These are phyloP conservation scores for Pseudomicrostroma phylloplanum DNA, from an alignment of 1,284 basidiomycete species.

Conservation along the genomic window DNA sequence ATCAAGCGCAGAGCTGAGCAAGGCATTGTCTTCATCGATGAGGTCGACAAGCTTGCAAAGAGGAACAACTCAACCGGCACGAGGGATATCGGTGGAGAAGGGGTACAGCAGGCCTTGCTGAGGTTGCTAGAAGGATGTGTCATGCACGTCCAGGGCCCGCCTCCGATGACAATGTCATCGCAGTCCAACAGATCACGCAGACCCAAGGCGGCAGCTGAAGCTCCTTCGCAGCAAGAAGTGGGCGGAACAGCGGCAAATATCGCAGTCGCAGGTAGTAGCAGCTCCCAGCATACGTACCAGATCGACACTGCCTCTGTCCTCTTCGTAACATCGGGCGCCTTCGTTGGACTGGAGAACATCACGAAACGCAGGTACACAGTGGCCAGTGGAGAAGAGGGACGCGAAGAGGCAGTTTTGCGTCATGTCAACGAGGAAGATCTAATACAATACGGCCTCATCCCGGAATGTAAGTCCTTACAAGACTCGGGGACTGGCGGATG, in stretches of 20 bases:
- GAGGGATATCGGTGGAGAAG: constrained; percentile 89
- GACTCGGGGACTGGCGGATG: too few relatives aligned
- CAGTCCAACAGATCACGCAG: neutral
- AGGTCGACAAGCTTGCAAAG: constrained; percentile 80
- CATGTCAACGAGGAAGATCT: constrained; percentile 58
- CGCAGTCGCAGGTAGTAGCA: neutral
- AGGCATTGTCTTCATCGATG: constrained; percentile 85
- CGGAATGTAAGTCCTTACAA: constrained; percentile 56
- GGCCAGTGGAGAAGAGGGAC: constrained; percentile 61
- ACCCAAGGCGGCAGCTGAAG: neutral
- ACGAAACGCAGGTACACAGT: constrained; percentile 40
- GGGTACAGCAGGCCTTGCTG: constrained; percentile 84
- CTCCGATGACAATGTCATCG: neutral
- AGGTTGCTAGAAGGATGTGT: constrained; percentile 87
- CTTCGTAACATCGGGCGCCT: constrained; percentile 66
- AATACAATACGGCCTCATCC: constrained; percentile 83
- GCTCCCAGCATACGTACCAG: constrained; percentile 59
- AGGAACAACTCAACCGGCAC: constrained; percentile 53
- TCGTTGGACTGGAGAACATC: constrained; percentile 80
- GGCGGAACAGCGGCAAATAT: neutral
- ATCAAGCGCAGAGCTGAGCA: constrained; percentile 16
- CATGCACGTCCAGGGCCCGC: neutral
- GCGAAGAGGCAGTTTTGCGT: constrained; percentile 57
- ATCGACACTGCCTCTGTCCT: constrained; percentile 65
- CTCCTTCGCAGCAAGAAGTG: neutral